phyloP scores from a whole-genome alignment of 768 basidiomycete species.

The Ramaria rubella region DNA sequence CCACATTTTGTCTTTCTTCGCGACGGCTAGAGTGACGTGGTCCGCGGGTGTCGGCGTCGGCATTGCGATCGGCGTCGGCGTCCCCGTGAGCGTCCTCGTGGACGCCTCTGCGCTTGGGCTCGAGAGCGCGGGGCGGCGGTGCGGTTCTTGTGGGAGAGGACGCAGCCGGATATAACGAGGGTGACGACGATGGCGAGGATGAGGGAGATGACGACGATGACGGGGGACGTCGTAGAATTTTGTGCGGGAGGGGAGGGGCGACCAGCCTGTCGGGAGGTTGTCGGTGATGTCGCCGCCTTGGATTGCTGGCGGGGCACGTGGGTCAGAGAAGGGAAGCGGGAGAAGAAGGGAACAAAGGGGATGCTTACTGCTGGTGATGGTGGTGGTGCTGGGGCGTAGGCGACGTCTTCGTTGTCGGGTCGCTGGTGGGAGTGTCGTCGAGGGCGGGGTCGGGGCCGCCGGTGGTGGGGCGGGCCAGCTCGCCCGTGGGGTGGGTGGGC shows the following conservation, averaged over 20 bases:
- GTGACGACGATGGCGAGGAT: slow-evolving; percentile 56
- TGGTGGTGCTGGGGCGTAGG: slow-evolving; percentile 12
- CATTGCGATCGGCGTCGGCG: neutral
- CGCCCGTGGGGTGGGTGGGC: slow-evolving; percentile 15
- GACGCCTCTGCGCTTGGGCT: neutral
- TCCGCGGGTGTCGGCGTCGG: neutral
- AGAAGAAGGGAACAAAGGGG: slow-evolving; percentile 15
- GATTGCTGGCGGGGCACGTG: neutral
- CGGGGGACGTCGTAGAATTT: slow-evolving; percentile 9
- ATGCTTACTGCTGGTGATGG: slow-evolving; percentile 27
- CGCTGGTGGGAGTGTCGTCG: slow-evolving; percentile 1
- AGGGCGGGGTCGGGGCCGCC: slow-evolving; percentile 6
- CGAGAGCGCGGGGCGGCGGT: neutral
- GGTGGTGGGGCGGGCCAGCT: slow-evolving; percentile 23
- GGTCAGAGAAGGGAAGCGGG: neutral
- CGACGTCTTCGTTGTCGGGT: neutral
- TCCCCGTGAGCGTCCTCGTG: neutral
- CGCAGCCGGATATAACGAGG: slow-evolving; percentile 51
- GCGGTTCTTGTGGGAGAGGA: slow-evolving; percentile 41
- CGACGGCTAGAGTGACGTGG: neutral
- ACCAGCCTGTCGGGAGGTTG: slow-evolving; percentile 20
- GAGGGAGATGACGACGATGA: slow-evolving; percentile 50
- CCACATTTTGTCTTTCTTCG: slow-evolving; percentile 7
- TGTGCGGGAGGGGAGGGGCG: neutral
- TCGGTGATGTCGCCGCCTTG: slow-evolving; percentile 3